A percentile compares a stretch with the other conserved stretches of the same genome.
These are phyloP conservation scores for Elongisporangium senticosum DNA, from an alignment of 352 stramenopile genomes.

Conservation along the genomic window DNA sequence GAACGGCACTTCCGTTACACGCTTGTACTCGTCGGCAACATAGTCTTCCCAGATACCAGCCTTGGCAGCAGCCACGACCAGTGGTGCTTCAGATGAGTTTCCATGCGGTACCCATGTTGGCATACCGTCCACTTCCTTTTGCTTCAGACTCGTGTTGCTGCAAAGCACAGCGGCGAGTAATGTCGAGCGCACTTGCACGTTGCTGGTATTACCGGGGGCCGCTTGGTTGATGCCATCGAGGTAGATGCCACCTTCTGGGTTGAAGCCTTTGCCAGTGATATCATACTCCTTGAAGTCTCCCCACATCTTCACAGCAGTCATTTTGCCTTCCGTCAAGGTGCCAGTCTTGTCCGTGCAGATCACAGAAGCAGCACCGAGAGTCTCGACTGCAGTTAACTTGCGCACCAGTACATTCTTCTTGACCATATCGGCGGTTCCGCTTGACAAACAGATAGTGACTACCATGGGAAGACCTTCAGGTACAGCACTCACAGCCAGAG, in stretches of 20 bases:
- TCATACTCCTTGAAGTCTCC: conserved; percentile 60
- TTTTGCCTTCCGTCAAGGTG: conserved; percentile 78
- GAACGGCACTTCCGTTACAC: conserved; percentile 91
- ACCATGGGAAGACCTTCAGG: conserved; percentile 34
- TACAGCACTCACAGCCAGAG: conserved; percentile 42
- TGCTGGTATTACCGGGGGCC: conserved; percentile 22
- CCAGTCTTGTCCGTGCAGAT: conserved; percentile 90
- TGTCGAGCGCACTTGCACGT: conserved; percentile 33
- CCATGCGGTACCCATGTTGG: conserved; percentile 46
- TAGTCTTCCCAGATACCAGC: conserved; percentile 55
- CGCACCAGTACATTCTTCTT: conserved; percentile 48
- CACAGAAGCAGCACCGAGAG: conserved; percentile 76
- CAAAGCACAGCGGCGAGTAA: conserved; percentile 58
- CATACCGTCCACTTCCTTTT: conserved; percentile 34
- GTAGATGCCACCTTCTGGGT: conserved; percentile 45
- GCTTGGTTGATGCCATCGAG: conserved; percentile 37
- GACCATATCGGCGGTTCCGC: conserved; percentile 28
- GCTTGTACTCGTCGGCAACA: conserved; percentile 48
- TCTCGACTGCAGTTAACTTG: conserved; percentile 44
- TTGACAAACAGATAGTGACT: conserved; percentile 30
- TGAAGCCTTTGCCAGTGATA: conserved; percentile 64
- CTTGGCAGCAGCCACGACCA: conserved; percentile 72
- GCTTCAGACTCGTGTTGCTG: conserved; percentile 61
- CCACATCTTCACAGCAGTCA: conserved; percentile 68
- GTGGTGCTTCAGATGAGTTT: conserved; percentile 69